These are phyloP conservation scores for Fusarium xylarioides DNA, from an alignment of 2,329 filamentous ascomycete species.

Conservation along the genomic window DNA sequence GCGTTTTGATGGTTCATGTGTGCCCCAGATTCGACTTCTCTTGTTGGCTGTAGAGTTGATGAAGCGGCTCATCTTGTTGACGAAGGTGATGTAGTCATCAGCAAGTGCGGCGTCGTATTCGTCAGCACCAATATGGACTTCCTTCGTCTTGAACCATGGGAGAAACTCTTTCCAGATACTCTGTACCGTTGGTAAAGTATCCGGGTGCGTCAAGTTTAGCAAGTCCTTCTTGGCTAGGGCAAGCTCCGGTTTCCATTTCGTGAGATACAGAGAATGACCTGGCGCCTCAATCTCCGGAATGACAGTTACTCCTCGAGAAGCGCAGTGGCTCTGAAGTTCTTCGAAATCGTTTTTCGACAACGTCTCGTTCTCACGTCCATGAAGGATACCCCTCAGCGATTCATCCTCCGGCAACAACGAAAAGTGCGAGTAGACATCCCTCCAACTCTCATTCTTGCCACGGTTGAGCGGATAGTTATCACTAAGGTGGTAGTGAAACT, in stretches of 20 bases:
- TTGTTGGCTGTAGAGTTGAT: constrained; percentile 9
- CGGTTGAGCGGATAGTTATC: constrained; percentile 23
- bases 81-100: constrained; percentile 19
- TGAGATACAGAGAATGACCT: constrained; percentile 9
- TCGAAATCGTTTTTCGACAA: background rate
- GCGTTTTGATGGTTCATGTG: constrained; percentile 3
- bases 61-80: constrained; percentile 18
- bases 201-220: background rate
- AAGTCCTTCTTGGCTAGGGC: constrained; percentile 8
- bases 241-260: constrained; percentile 20
- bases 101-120: constrained; percentile 19
- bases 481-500: constrained; percentile 21
- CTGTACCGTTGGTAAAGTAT: constrained; percentile 3
- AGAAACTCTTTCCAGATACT: constrained; percentile 16
- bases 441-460: constrained; percentile 22
- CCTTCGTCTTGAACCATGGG: constrained; percentile 9
- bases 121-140: constrained; percentile 15
- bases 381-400: background rate
- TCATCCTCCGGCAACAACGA: constrained; percentile 1
- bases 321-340: constrained; percentile 1
- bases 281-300: constrained; percentile 12
- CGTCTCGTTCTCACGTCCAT: constrained; percentile 14
- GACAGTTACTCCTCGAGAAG: constrained; percentile 2
- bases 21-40: constrained; percentile 18
- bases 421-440: constrained; percentile 15